Percentiles rank a stretch among this genome's conserved stretches.
These are phyloP conservation scores for Solanum appendiculatum DNA, from an alignment of 257 asterid genomes.

Conservation along the genomic window DNA sequence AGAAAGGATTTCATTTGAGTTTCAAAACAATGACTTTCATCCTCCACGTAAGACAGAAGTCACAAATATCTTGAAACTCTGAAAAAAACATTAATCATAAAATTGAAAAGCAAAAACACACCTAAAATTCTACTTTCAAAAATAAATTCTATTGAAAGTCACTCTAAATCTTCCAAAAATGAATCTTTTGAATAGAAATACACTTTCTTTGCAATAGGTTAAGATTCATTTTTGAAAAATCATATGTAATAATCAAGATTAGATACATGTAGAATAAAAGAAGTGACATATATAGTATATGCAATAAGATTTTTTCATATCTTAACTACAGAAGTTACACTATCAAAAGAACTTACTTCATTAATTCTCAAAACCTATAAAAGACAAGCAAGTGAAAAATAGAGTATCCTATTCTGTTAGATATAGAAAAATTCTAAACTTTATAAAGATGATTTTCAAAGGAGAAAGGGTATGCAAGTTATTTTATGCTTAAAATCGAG, in stretches of 20 bases:
- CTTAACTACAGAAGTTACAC: not conserved
- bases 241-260: not conserved
- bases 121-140: not conserved
- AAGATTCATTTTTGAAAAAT: not conserved
- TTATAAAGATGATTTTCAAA: too few species aligned
- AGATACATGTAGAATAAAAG: too few species aligned
- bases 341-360: not conserved
- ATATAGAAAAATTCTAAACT: too few species aligned
- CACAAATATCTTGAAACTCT: not conserved
- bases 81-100: not conserved
- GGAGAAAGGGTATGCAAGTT: too few species aligned
- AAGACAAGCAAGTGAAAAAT: too few species aligned
- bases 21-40: too few species aligned
- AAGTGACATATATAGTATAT: not conserved
- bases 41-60: not conserved
- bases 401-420: too few species aligned
- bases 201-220: too few species aligned
- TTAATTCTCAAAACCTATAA: too few species aligned
- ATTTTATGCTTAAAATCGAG: too few species aligned
- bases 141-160: not conserved
- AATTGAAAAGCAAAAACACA: too few species aligned
- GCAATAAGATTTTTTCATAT: not conserved
- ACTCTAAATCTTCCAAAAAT: not conserved
- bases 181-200: not conserved
- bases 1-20: not conserved